Base-by-base conservation (phyloP, 805 yeast species). In the Candida silvicultrix region DNA sequence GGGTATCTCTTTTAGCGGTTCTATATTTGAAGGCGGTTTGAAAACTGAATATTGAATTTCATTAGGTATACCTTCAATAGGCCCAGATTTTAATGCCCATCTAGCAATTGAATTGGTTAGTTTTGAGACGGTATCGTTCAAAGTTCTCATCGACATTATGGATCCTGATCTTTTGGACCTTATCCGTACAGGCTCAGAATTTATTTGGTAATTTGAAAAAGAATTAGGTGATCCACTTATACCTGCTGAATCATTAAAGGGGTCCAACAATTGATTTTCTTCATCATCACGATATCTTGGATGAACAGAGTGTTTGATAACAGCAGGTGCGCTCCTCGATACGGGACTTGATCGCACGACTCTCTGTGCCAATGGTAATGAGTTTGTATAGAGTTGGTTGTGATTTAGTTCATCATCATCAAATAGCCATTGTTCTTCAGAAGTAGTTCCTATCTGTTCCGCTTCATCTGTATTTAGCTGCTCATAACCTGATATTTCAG, bases 21-120 rank as follows among this genome's bases (percentile, higher is more conserved):
- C 40, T 16, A 62, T 53, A 32, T 54, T 59, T n/a, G 60, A 52
- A 12, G 69, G 57, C 18, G 78, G 68, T 53, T 67, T 68, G 58
- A 79, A 79, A 4, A 80, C 83, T 2, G 82, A 74, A 53, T 77
- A 78, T 48, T 75, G 76, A 28, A 80, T 79, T 45, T 74, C 75
- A 58, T 69, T 66, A 10, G 66, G 59, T 11, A 45, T 43, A 6
- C 51, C 57, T 5, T 56, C 57, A 14, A 45, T 29, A 5, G 28
- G 31, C 18, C 46, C 51, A 1, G 60, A 41, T 5, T 35, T 41
- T 2, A 61, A 50, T 6, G 62, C 53, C 65, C 65, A 61, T 42
- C 49, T 48, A 2, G 62, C 52, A 7, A 63, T 35, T 9, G 62
- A 50, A 23, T 48, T 49, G 2, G 58, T 60, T 66, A 66, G 63